Evolutionary conservation across 2,329 filamentous ascomycete genomes (phyloP).

Genomic region (Neospermospora avenae): DNA sequence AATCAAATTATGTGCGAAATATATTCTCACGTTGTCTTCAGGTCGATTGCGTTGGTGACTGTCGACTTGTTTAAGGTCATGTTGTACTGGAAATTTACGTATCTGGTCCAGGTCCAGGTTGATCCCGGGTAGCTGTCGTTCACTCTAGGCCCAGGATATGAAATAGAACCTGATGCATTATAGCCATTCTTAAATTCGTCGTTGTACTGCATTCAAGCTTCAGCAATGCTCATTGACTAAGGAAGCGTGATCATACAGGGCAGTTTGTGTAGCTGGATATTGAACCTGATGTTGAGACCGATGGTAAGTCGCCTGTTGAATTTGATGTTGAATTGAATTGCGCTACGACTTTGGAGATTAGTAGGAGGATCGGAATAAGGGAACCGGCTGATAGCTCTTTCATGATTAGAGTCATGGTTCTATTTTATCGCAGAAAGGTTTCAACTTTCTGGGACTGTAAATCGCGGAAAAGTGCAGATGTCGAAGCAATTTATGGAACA

Average conservation of each 20-base stretch:
- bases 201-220: background rate
- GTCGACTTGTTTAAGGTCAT: too few relatives aligned
- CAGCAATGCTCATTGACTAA: background rate
- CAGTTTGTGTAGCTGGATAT: too few relatives aligned
- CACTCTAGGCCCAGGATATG: background rate
- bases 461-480: background rate
- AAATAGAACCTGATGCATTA: background rate
- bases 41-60: background rate
- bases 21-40: background rate
- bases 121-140: constrained; percentile 3
- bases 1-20: background rate
- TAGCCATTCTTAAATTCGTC: background rate
- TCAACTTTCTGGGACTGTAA: background rate
- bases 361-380: background rate
- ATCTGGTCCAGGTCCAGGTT: constrained; percentile 1
- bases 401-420: background rate
- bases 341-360: background rate
- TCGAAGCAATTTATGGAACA: background rate
- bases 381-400: background rate
- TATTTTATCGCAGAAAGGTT: background rate
- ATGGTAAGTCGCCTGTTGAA: too few relatives aligned
- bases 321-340: background rate
- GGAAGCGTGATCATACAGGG: background rate
- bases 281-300: too few relatives aligned
- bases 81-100: too few relatives aligned